A percentile compares a stretch with the other conserved stretches of the same genome.
phyloP scores from a whole-genome alignment of 192 early-diverging fungal genomes.

The Dissophora globulifera region DNA sequence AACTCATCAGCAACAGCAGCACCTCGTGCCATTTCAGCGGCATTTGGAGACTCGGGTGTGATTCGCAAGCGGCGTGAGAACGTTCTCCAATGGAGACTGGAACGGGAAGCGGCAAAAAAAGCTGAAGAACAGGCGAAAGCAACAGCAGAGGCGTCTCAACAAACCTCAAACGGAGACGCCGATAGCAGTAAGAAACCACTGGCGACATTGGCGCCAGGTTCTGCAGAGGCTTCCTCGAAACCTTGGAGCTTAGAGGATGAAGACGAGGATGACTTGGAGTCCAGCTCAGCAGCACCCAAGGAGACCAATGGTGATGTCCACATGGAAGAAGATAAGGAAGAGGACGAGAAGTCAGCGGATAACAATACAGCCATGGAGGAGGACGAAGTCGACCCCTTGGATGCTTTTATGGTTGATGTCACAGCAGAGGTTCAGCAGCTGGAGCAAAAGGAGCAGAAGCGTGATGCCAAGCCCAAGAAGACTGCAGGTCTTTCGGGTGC shows the following conservation, averaged over 20 bases:
- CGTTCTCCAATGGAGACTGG: conserved; percentile 83
- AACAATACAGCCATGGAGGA: conserved; percentile 53
- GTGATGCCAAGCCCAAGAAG: conserved; percentile 42
- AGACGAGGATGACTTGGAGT: conserved; percentile 68
- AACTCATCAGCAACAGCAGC: conserved; percentile 27
- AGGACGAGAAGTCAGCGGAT: conserved; percentile 8
- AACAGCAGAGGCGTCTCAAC: conserved; percentile 14
- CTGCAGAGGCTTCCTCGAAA: conserved; percentile 48
- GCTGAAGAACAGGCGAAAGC: conserved; percentile 58
- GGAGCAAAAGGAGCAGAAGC: conserved; percentile 67
- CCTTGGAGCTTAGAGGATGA: conserved; percentile 71
- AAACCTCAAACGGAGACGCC: not conserved
- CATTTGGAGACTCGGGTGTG: conserved; percentile 65
- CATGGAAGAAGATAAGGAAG: conserved; percentile 14
- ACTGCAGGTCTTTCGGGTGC: conserved; percentile 8
- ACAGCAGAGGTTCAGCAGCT: conserved; percentile 75
- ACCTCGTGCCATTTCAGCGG: conserved; percentile 35
- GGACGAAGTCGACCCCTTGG: conserved; percentile 75
- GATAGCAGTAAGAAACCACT: not conserved
- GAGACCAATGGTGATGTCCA: conserved; percentile 30
- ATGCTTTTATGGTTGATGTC: conserved; percentile 92
- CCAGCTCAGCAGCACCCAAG: conserved; percentile 1
- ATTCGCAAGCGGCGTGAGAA: conserved; percentile 82
- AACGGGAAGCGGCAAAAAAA: conserved; percentile 64
- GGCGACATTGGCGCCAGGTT: not conserved